Base-by-base conservation (phyloP, 208 protist species). In the Wallacemonas rigidus region DNA sequence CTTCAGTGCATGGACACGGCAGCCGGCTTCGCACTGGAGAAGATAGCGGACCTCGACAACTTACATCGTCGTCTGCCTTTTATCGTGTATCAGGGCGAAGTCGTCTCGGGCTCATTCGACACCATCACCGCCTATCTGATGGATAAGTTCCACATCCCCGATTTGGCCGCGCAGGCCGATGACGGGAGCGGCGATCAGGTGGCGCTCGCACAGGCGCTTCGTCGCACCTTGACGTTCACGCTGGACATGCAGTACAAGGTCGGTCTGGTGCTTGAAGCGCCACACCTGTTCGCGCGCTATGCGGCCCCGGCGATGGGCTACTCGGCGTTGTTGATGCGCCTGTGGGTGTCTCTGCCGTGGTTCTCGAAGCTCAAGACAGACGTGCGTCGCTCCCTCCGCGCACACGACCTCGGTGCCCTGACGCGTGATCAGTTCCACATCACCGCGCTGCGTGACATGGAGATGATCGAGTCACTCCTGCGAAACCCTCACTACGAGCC, bases 401-500 rank as follows among this genome's bases (percentile, higher is more conserved):
- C 43, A 38, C 68, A 72, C 41, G 68, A 72, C 15, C 74, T 74
- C 50, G 69, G 71, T 54, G 68, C 73, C 60, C 69, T 83, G 4
- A 77, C 72, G 8, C 65, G 70, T 1, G 79, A 80, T n/a, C 80
- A 85, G 71, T 72, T 76, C 36, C 75, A 86, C 54, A 8, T 47
- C 5, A 71, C 71, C 11, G 56, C 80, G 12, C 64, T 83, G 67
- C 67, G 69, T 51, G 80, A 89, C 54, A 62, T 86, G 11, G 35
- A 82, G 3, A 75, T 82, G 35, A 76, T 89, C 35, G 85, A 86
- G 71, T 40, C 57, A 11, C 65, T 86, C 14, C 78, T 89, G 35
- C 73, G 77, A 3, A 58, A 68, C 3, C 79, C 55, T 2, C 39
- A 64, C 35, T 44, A 62, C 71, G 12, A 3, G 35, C n/a, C 38